A percentile compares a stretch with the other conserved stretches of the same genome.
Evolutionary conservation across 192 early-diverging fungal species (phyloP).

Genomic region (Allomyces arbusculus): DNA sequence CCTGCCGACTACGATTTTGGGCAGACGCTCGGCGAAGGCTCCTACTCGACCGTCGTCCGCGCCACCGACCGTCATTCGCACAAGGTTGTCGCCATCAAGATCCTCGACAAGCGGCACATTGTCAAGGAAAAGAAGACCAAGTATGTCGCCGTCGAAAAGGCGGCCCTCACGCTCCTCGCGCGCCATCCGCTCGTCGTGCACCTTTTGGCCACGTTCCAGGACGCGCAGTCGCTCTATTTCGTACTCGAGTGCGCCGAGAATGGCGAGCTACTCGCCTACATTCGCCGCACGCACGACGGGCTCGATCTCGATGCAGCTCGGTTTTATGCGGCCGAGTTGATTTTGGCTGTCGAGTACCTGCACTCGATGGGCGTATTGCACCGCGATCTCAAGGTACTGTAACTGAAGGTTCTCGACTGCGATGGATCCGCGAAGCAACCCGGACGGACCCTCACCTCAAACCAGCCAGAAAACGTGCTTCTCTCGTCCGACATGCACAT

Average conservation of each 20-base stretch:
- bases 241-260: conserved; percentile 73
- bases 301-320: conserved; percentile 49
- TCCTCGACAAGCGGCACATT: conserved; percentile 68
- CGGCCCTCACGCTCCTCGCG: conserved; percentile 52
- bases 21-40: conserved; percentile 72
- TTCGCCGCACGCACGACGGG: conserved; percentile 57
- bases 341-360: conserved; percentile 70
- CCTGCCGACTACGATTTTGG: conserved; percentile 75
- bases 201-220: conserved; percentile 91
- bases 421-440: too few species aligned
- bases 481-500: conserved; percentile 78
- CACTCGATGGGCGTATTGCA: conserved; percentile 28
- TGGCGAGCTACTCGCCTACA: conserved; percentile 74
- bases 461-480: conserved; percentile 78
- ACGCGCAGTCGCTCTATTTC: conserved; percentile 75
- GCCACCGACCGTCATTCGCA: conserved; percentile 50
- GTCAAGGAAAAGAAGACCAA: conserved; percentile 91
- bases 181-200: conserved; percentile 79
- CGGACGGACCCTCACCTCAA: too few species aligned
- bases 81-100: conserved; percentile 71
- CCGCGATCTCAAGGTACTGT: not conserved
- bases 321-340: conserved; percentile 76
- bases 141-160: conserved; percentile 88
- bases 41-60: conserved; percentile 73
- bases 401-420: too few species aligned